phyloP scores from a whole-genome alignment of 768 basidiomycete genomes.

The Lentinus brumalis region DNA sequence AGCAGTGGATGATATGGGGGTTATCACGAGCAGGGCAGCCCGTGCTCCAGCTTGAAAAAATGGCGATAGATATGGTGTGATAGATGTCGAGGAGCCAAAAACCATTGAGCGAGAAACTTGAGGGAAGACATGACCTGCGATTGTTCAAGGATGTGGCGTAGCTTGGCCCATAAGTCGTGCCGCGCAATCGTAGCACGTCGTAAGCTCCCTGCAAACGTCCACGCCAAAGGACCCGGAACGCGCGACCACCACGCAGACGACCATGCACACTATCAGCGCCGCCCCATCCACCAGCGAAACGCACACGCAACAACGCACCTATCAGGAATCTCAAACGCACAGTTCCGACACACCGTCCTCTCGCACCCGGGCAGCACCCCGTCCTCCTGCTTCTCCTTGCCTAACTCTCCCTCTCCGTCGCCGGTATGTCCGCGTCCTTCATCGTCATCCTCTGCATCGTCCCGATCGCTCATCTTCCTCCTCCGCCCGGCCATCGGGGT shows the following conservation, averaged over 20 bases:
- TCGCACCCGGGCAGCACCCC: slow-evolving; percentile 36
- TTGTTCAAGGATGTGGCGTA: too few relatives aligned
- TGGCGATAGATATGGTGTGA: too few relatives aligned
- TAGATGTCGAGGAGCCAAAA: too few relatives aligned
- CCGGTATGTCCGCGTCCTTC: not conserved
- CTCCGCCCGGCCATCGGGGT: slow-evolving; percentile 24
- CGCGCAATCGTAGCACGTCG: slow-evolving; percentile 23
- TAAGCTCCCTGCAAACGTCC: slow-evolving; percentile 11
- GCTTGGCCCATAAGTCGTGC: not conserved
- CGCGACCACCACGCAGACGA: too few relatives aligned
- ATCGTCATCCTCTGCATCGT: slow-evolving; percentile 7
- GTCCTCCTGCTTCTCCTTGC: slow-evolving; percentile 12
- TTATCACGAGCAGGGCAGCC: too few relatives aligned
- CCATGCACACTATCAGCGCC: too few relatives aligned
- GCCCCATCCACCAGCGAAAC: too few relatives aligned
- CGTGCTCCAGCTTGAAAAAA: too few relatives aligned
- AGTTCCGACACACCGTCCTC: slow-evolving; percentile 36
- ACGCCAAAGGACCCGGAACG: not conserved
- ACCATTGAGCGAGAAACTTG: too few relatives aligned
- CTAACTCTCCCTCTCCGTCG: not conserved
- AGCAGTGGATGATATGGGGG: too few relatives aligned
- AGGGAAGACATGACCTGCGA: too few relatives aligned
- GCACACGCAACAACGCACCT: slow-evolving; percentile 30
- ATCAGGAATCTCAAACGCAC: slow-evolving; percentile 37
- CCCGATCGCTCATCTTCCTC: slow-evolving; percentile 31